These are phyloP conservation scores for Chlorella ohadii DNA, from an alignment of 139 green algal species.

Conservation along the genomic window DNA sequence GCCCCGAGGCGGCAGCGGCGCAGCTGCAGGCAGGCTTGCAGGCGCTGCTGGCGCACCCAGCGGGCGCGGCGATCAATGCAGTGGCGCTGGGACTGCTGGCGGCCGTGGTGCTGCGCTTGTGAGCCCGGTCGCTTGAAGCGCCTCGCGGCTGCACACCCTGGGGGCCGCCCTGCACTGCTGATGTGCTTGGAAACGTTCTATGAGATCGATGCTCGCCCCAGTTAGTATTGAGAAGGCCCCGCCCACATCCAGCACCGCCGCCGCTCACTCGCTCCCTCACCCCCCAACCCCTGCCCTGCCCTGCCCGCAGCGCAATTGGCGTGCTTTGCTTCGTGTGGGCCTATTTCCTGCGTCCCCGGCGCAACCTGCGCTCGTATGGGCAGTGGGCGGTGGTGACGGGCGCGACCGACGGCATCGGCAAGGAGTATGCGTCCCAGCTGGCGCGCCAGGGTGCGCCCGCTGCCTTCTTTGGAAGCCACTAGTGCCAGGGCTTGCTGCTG, in stretches of 20 bases:
- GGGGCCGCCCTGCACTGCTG: too few species aligned
- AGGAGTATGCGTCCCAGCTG: constrained; percentile 68
- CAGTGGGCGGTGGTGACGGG: constrained; percentile 84
- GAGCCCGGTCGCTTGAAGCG: too few species aligned
- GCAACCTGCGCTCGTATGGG: constrained; percentile 60
- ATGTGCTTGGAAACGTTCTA: too few species aligned
- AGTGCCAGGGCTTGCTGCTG: background rate
- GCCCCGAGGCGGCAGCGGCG: background rate
- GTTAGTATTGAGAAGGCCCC: too few species aligned
- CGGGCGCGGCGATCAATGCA: background rate
- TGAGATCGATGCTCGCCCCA: too few species aligned
- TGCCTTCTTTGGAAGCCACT: too few species aligned
- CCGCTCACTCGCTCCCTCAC: too few species aligned
- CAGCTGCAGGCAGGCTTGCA: background rate
- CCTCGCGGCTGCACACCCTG: too few species aligned
- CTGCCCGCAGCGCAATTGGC: background rate
- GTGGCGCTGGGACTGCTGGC: background rate
- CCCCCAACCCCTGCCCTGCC: background rate
- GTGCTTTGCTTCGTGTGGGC: constrained; percentile 37
- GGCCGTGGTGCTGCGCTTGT: too few species aligned
- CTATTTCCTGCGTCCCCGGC: constrained; percentile 65
- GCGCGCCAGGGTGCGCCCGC: constrained; percentile 35
- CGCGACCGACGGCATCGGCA: constrained; percentile 86
- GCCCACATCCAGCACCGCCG: too few species aligned
- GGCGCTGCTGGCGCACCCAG: background rate